phyloP scores from a whole-genome alignment of 129 eudicot genomes.

The Helichrysum umbraculigerum region DNA sequence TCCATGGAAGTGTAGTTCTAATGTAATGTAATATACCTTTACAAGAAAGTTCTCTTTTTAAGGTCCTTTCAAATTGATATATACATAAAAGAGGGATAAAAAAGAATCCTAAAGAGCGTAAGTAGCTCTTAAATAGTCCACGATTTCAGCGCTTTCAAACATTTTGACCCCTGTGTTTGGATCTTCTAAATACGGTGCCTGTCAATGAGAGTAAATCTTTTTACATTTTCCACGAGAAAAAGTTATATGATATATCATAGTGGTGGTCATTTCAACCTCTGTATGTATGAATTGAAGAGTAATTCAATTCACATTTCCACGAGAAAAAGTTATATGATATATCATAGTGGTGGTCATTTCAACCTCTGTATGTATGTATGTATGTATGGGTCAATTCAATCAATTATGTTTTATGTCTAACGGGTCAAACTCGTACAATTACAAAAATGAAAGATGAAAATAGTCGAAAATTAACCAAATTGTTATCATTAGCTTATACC shows the following conservation, averaged over 20 bases:
- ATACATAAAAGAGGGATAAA: slow-evolving; percentile 9
- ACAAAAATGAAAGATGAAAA: too few relatives aligned
- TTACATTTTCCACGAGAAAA: background rate
- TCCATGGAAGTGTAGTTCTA: slow-evolving; percentile 18
- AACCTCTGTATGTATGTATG: background rate
- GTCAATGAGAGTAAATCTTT: slow-evolving; percentile 5
- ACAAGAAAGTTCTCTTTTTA: background rate
- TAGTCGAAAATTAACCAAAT: background rate
- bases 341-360: background rate
- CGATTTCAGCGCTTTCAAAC: slow-evolving; percentile 98
- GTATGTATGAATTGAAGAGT: too few relatives aligned
- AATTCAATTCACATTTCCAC: background rate
- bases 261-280: background rate
- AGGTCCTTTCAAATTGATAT: slow-evolving; percentile 1
- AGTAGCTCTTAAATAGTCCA: slow-evolving; percentile 77
- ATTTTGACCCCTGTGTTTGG: slow-evolving; percentile 95
- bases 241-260: background rate
- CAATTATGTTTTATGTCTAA: background rate
- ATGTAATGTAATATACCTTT: slow-evolving; percentile 22
- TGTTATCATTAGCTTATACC: background rate
- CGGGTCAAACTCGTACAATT: background rate
- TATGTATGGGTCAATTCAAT: background rate
- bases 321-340: background rate
- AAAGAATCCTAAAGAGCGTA: slow-evolving; percentile 53
- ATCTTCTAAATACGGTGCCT: slow-evolving; percentile 95